A percentile compares a stretch with the other conserved stretches of the same genome.
phyloP scores from a whole-genome alignment of 495 filamentous ascomycete species.

The Diplogelasinospora grovesii region DNA sequence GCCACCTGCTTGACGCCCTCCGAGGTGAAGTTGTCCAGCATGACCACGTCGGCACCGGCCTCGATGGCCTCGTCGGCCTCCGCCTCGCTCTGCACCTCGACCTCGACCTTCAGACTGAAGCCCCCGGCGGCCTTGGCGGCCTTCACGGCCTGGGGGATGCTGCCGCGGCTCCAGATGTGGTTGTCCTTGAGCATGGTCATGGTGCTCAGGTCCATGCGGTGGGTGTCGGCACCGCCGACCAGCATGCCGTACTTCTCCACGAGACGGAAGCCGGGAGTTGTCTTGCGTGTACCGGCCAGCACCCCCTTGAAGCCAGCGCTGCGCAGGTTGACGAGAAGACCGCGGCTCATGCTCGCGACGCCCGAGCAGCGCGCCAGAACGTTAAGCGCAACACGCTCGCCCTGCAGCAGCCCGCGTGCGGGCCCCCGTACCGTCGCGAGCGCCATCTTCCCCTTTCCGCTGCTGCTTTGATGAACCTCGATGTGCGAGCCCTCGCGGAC shows the following conservation, averaged over 20 bases:
- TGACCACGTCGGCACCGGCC: conserved; percentile 90
- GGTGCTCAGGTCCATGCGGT: conserved; percentile 81
- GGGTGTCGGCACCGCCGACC: conserved; percentile 83
- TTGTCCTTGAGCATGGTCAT: conserved; percentile 99
- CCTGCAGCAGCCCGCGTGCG: conserved; percentile 76
- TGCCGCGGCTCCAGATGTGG: conserved; percentile 83
- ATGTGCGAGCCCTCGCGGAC: conserved; percentile 65
- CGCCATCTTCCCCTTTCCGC: conserved; percentile 44
- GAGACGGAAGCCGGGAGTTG: conserved; percentile 88
- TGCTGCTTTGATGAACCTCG: conserved; percentile 24
- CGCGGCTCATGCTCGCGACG: conserved; percentile 65
- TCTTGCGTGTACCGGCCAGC: conserved; percentile 95
- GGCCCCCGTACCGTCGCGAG: conserved; percentile 83
- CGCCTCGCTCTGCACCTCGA: conserved; percentile 80
- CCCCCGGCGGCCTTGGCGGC: conserved; percentile 81
- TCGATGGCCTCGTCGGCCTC: conserved; percentile 86
- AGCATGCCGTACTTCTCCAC: conserved; percentile 98
- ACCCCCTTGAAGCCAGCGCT: conserved; percentile 67
- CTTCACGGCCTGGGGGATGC: conserved; percentile 74
- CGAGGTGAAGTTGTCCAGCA: conserved; percentile 90
- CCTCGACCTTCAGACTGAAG: conserved; percentile 90
- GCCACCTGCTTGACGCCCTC: conserved; percentile 69
- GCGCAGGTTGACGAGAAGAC: conserved; percentile 44
- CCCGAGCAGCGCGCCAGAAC: conserved; percentile 87
- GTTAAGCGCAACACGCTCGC: conserved; percentile 90